Conservation (phyloP, 2,329 filamentous ascomycete genomes). For the Sclerotinia nivalis region DNA sequence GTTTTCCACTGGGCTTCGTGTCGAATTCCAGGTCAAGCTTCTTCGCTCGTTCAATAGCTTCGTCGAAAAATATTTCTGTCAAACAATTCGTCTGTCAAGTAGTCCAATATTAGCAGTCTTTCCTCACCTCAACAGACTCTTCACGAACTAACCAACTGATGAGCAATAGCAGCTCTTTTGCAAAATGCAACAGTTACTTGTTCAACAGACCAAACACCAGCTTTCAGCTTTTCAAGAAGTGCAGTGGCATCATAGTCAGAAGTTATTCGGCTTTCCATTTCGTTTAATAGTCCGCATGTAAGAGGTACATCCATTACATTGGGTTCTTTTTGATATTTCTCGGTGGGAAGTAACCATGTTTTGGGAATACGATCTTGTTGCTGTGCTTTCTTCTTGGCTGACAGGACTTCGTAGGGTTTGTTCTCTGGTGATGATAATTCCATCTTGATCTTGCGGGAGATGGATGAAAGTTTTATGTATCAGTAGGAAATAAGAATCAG, state of each 20-base stretch:
- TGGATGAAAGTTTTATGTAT: neutral
- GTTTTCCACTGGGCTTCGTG: constrained; percentile 40
- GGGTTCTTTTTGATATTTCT: neutral
- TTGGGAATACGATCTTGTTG: neutral
- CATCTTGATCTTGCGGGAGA: neutral
- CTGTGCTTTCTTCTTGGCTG: neutral
- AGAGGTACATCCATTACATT: neutral
- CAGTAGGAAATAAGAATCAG: too few relatives aligned
- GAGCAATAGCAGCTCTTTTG: constrained; percentile 51
- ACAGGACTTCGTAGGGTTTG: neutral
- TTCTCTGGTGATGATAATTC: neutral
- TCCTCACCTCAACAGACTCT: neutral
- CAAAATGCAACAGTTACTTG: constrained; percentile 49
- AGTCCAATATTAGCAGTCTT: neutral
- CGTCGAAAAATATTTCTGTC: constrained; percentile 49
- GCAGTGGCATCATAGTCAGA: constrained; percentile 31
- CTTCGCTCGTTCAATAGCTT: constrained; percentile 39
- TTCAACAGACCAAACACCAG: constrained; percentile 30
- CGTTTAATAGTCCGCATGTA: neutral
- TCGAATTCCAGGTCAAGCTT: constrained; percentile 47
- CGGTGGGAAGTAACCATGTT: neutral
- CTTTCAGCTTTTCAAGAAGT: constrained; percentile 30
- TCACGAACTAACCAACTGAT: constrained; percentile 40
- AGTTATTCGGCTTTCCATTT: constrained; percentile 33
- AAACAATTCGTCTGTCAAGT: constrained; percentile 34